Evolutionary conservation across 768 basidiomycete genomes (phyloP), one percentile per base, ranked within the genome.

Genomic region (Russula emetica): DNA sequence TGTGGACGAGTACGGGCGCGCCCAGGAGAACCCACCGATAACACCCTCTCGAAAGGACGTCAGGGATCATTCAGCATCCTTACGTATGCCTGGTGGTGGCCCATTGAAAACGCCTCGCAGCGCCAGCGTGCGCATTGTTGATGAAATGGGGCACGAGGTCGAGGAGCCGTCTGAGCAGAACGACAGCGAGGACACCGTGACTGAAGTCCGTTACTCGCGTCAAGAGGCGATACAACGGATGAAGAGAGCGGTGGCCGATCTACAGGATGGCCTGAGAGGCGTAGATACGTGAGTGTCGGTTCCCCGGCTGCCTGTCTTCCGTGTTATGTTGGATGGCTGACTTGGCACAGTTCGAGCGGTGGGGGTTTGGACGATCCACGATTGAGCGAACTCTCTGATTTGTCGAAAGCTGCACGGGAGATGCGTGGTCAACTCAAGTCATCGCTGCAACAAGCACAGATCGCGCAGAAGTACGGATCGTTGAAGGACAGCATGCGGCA

Each of bases 121-220:
- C 57, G 79, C 72, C 68, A 81, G 77, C 65, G 76, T 89, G 55
- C 81, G 86, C 49, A 75, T 90, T 38, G 80, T 88, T 47, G 88
- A 91, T 70, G 85, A 85, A 6, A 84, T 87, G 82, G 88, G 87
- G 9, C 79, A 76, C 58, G 83, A 85, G 67, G 76, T 87, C 18
- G 78, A 80, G 58, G 77, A 76, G 47, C 44, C 54, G 20, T 71
- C 66, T 18, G 64, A 62, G 36, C 60, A 66, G 22, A 65, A 62
- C 28, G 69, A 70, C 36, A 71, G 70, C 24, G 69, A 71, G 9
- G 66, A 67, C 50, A 51, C 66, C 9, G 38, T 63, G 34, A 66
- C 59, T 6, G 67, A 72, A 49, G 52, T 61, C 42, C 75, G 69
- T 32, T 61, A 78, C 63, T 73, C 74, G 24, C 84, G 78, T 57